phyloP scores from a whole-genome alignment of 306 rosid species.

The Oxytropis ochrocephala region DNA sequence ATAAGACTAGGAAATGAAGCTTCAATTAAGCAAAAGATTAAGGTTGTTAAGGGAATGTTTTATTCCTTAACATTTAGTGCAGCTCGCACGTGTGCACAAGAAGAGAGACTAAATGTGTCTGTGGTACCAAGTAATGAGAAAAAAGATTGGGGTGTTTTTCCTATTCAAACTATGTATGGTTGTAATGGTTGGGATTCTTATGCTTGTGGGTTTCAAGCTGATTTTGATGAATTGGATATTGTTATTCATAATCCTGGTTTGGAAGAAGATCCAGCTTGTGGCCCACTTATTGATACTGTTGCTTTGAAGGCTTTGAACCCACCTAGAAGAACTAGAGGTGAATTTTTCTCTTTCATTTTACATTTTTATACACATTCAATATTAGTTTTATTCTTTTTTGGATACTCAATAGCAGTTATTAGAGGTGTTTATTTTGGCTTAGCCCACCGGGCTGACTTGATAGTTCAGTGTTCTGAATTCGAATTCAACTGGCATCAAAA shows the following conservation, averaged over 20 bases:
- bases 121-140: slow-evolving; percentile 34
- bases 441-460: background rate
- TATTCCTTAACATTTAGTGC: slow-evolving; percentile 58
- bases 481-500: too few relatives aligned
- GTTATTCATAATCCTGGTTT: slow-evolving; percentile 46
- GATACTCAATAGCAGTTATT: too few relatives aligned
- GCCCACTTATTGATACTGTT: slow-evolving; percentile 55
- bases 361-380: too few relatives aligned
- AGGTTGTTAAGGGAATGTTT: slow-evolving; percentile 33
- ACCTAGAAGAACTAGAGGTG: slow-evolving; percentile 41
- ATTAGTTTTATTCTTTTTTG: background rate
- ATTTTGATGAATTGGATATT: slow-evolving; percentile 22
- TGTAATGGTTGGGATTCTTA: slow-evolving; percentile 59
- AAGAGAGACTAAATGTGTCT: slow-evolving; percentile 48
- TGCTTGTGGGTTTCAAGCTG: slow-evolving; percentile 43
- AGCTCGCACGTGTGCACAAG: slow-evolving; percentile 57
- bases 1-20: slow-evolving; percentile 66
- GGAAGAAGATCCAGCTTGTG: slow-evolving; percentile 60
- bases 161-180: slow-evolving; percentile 56
- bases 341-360: background rate
- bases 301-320: slow-evolving; percentile 37
- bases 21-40: slow-evolving; percentile 37
- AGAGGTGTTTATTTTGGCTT: too few relatives aligned
- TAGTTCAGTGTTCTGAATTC: too few relatives aligned
- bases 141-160: slow-evolving; percentile 45